These are phyloP conservation scores for Oleoguttula mirabilis DNA, from an alignment of 495 filamentous ascomycete species.

Conservation along the genomic window DNA sequence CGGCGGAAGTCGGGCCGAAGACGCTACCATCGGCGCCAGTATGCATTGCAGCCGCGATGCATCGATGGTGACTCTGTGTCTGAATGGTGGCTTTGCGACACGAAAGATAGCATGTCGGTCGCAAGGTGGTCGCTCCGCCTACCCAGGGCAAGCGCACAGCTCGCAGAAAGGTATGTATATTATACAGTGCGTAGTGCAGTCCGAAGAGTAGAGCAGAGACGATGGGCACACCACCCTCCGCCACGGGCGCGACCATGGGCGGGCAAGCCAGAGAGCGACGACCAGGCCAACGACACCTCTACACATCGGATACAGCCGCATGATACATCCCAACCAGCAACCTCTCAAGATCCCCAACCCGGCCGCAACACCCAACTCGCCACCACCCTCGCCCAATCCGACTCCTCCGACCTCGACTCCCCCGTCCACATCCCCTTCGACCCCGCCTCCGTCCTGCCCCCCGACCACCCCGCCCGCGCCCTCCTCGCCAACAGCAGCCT, in stretches of 20 bases:
- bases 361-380: slow-evolving; percentile 20
- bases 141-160: not conserved
- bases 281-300: not conserved
- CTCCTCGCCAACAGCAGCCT: slow-evolving; percentile 51
- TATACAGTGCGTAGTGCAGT: too few species aligned
- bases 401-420: slow-evolving; percentile 23
- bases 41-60: too few species aligned
- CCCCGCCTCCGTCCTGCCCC: slow-evolving; percentile 48
- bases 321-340: too few species aligned
- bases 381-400: slow-evolving; percentile 11
- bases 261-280: not conserved
- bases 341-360: not conserved
- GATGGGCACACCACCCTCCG: slow-evolving; percentile 10
- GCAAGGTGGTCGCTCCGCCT: slow-evolving; percentile 14
- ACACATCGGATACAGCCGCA: slow-evolving; percentile 1
- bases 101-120: slow-evolving; percentile 12
- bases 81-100: too few species aligned
- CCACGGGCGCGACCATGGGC: slow-evolving; percentile 10
- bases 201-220: slow-evolving; percentile 6
- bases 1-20: too few species aligned
- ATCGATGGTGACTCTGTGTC: too few species aligned
- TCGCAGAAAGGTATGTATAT: not conserved
- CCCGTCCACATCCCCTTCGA: slow-evolving; percentile 50
- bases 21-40: too few species aligned
- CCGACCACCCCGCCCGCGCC: slow-evolving; percentile 45